Evolutionary conservation across 176 grass and related monocot species (phyloP), one percentile per base, ranked within the genome.

Genomic region (Dendrocalamus sinicus): DNA sequence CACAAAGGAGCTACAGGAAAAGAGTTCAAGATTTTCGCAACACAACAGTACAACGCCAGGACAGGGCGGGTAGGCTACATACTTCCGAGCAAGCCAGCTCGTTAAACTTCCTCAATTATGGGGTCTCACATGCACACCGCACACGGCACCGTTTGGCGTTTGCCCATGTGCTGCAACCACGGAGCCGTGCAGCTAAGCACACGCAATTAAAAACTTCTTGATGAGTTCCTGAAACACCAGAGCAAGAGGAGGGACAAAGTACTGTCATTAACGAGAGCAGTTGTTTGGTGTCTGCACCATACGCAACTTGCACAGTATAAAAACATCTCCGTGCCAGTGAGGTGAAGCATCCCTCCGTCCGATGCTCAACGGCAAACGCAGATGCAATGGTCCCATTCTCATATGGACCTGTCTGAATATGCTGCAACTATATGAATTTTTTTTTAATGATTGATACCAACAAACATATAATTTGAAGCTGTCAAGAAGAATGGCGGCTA

Each of bases 191-290:
- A 77, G 79, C 86, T 91, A 95, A 81, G 89, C 87, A 70, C 96
- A 98, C 75, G 80, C 70, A 52, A 94, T 83, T 63, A 90, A 83
- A 83, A 92, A 83, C 86, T 83, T 93, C 85, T 89, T 94, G 60
- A 91, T 88, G 73, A 89, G 58, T 39, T 95, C 96, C 93, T 98
- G 93, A 77, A 84, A 84, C 76, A 88, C 45, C 53, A 87, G 26
- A 85, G 75, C 62, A 81, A 85, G 70, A 85, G 59, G 69, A 80
- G 48, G 65, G 28, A 73, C 67, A 77, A 40, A 75, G 48, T 75
- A 84, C 39, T 47, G 86, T 80, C 55, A 72, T 64, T 94, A 75
- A 47, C 78, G 20, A 55, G 70, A 85, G 81, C 70, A 57, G 63
- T 68, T 87, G 67, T 32, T 32, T 26, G 47, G 46, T 83, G 86